These are phyloP conservation scores for Trichoderma atroviride DNA, from an alignment of 2,329 filamentous ascomycete genomes.

Conservation along the genomic window DNA sequence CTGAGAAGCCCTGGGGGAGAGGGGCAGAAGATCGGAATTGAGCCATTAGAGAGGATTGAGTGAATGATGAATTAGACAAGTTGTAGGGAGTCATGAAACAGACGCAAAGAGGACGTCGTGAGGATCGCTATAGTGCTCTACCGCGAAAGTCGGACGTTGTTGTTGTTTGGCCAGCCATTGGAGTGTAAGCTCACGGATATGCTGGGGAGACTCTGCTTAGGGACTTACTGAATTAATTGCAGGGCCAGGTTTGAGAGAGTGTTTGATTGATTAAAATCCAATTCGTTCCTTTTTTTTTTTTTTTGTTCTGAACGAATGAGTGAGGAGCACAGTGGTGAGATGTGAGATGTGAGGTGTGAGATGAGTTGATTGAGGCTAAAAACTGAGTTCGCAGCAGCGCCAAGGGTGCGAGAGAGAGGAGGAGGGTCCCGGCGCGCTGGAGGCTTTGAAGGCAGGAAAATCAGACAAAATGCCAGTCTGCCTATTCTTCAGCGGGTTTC, in stretches of 20 bases:
- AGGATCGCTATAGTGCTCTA: neutral
- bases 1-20: conserved; percentile 56
- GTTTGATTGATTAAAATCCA: neutral
- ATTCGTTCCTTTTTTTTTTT: conserved; percentile 1
- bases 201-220: neutral
- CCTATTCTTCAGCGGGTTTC: neutral
- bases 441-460: neutral
- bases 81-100: neutral
- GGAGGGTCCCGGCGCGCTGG: conserved; percentile 24
- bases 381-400: conserved; percentile 24
- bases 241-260: neutral
- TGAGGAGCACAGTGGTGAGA: neutral
- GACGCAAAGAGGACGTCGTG: conserved; percentile 3
- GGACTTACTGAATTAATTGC: conserved; percentile 22
- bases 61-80: neutral
- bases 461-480: neutral
- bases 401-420: conserved; percentile 18
- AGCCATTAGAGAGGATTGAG: conserved; percentile 34
- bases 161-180: conserved; percentile 18
- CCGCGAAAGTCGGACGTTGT: conserved; percentile 4
- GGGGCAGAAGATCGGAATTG: conserved; percentile 30
- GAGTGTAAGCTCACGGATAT: conserved; percentile 26
- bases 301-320: conserved; percentile 4
- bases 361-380: neutral
- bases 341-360: no score